Base-by-base conservation (phyloP, 179 eudicot genomes). In the Carnegiea gigantea region DNA sequence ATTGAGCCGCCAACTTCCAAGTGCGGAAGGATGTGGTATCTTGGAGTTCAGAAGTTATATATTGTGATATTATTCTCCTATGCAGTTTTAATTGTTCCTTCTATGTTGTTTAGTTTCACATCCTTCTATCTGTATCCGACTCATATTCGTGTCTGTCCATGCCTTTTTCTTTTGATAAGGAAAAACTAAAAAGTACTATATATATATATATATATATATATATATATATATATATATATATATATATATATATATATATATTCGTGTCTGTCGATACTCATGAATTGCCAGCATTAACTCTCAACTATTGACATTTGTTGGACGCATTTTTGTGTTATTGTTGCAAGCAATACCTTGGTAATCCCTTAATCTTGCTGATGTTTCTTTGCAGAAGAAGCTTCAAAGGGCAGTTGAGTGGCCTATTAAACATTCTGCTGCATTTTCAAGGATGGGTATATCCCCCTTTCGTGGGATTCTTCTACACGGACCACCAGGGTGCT, bases 391-490 rank as follows among this genome's bases (percentile, higher is more conserved):
- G 99, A 95, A 90, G 82, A 95, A 95, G 88, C 98, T 95, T 80
- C 92, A 87, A 89, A 98, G 92, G 90, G 97, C 99, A 80, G 99
- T 95, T 88, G 99, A 95, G 89, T 95, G 98, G 99, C 99, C 99
- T 79, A 82, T 94, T 73, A 92, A 90, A 89, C 97, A 94, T 83
- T 86, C 94, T 79, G 87, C 83, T 82, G 91, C 89, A 48, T 95
- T 94, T 88, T 72, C 91, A 79, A 92, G 95, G 89, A 86, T 95
- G 82, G 93, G 98, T 71, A 86, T 90, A 73, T 89, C 94, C 49
- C 98, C 99, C 23, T 28, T 89, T 65, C 92, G 93, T 33, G 99
- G 99, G 67, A 88, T 95, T 81, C 99, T 95, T 84, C 93, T 95
- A 73, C 98, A 95, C 84, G 99, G 99, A 74, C 99, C 99, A 72